A percentile compares a stretch with the other conserved stretches of the same genome.
These are phyloP conservation scores for Gossypium rotundifolium DNA, from an alignment of 345 rosid species.

Conservation along the genomic window DNA sequence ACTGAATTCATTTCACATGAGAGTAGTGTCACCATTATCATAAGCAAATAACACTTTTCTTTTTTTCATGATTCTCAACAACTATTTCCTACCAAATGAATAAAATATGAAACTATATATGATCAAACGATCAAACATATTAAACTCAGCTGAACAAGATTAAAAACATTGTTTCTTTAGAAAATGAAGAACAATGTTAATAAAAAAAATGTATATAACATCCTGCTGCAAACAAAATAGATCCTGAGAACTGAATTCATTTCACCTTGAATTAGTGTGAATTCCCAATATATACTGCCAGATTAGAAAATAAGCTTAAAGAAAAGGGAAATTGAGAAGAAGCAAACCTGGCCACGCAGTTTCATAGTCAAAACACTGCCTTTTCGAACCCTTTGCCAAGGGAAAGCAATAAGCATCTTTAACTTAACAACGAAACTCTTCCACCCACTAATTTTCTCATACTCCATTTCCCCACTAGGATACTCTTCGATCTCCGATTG, in stretches of 20 bases:
- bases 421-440: conserved; percentile 57
- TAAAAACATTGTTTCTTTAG: no score
- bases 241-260: no score
- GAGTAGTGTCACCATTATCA: background rate
- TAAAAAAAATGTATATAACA: no score
- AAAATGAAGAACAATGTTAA: no score
- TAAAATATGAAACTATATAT: no score
- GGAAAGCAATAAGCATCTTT: conserved; percentile 70
- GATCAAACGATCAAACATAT: no score
- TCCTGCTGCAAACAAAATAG: no score
- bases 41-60: background rate
- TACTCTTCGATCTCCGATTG: conserved; percentile 34
- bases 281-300: no score
- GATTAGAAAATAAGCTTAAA: background rate
- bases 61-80: background rate
- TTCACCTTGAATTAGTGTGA: no score
- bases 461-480: conserved; percentile 73
- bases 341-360: conserved; percentile 86
- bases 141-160: no score
- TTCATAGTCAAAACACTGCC: conserved; percentile 80
- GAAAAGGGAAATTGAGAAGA: background rate
- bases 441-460: conserved; percentile 43
- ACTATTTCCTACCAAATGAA: background rate
- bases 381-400: conserved; percentile 85
- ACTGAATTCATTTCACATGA: background rate